Evolutionary conservation across 2,329 filamentous ascomycete species (phyloP).

Genomic region (Beauveria brongniartii): DNA sequence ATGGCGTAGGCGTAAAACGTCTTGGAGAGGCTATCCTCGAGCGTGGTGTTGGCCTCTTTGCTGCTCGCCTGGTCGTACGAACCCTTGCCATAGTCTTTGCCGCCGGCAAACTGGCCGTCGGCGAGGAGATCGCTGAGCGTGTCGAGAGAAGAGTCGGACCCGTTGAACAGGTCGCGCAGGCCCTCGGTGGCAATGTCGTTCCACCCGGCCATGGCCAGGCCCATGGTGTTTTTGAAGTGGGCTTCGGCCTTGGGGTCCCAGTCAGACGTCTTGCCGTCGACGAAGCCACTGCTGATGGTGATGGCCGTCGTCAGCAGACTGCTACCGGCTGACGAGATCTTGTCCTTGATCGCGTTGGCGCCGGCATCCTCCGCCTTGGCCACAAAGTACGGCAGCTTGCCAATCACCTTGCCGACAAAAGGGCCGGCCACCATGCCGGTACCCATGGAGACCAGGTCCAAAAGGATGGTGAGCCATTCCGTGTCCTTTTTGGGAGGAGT

Average conservation of each 20-base stretch:
- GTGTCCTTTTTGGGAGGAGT: constrained; percentile 12
- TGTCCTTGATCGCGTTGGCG: background rate
- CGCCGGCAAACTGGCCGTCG: constrained; percentile 22
- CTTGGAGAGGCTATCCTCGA: constrained; percentile 16
- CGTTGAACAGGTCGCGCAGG: constrained; percentile 18
- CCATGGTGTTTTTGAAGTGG: background rate
- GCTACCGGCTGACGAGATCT: background rate
- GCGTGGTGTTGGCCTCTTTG: background rate
- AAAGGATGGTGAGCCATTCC: constrained; percentile 21
- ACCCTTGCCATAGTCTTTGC: constrained; percentile 6
- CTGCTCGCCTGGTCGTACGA: background rate
- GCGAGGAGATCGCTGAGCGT: constrained; percentile 19
- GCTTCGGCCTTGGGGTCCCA: background rate
- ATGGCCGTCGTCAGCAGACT: background rate
- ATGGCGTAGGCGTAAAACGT: constrained; percentile 25
- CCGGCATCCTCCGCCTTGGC: background rate
- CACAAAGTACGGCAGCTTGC: constrained; percentile 5
- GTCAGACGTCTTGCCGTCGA: background rate
- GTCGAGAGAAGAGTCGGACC: constrained; percentile 16
- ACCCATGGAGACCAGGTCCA: constrained; percentile 23
- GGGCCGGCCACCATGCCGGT: constrained; percentile 17
- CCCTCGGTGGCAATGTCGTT: background rate
- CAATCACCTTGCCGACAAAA: constrained; percentile 19
- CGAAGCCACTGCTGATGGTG: background rate
- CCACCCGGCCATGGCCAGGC: background rate